Base-by-base conservation (phyloP, 2,329 filamentous ascomycete species). In the Botrytis hyacinthi region DNA sequence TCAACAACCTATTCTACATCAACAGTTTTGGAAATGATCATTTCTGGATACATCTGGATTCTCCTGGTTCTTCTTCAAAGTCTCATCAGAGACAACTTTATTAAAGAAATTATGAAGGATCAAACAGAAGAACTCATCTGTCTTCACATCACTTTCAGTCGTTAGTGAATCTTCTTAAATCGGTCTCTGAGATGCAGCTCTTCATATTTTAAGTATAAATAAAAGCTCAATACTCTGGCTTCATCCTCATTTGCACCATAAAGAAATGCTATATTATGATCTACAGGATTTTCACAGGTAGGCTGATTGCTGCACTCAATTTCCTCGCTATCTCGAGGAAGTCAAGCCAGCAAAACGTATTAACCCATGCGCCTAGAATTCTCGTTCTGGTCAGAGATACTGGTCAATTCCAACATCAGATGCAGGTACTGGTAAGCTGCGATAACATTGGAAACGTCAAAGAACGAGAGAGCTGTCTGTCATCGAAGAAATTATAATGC, bases 131-230 rank as follows among this genome's bases (percentile, higher is more conserved):
- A 35, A 32, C 7, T 46, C 16, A 3, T 65, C 14, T 22, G 42
- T 5, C 16, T 44, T 63, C 18, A 18, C 18, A 22, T 18, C 9
- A 44, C 22, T 48, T 48, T 12, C 18, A 46, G 4, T 12, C 1
- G 3, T 26, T 14, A 10, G 62, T 65, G 5, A 35, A 16, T 48
- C 4, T 35, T 10, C 26, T 5, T 22, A 26, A 5, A 16, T 16
- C 2, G 0, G 2, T 8, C 46, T 5, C n/a, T n/a, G 26, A 5
- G 7, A 26, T 1, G 46, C 1, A 1, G 32, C 3, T 5, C 14
- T 5, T 32, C 4, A 22, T 12, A 26, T 60, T 35, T 22, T 4
- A 32, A 35, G 42, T 4, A 42, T 65, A 14, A 22, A 20, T 1
- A 32, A 46, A 26, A 20, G 6, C 14, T 29, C 37, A 2, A 20